Base-by-base conservation (phyloP, 106 monocot genomes). In the Phalaenopsis aphrodite region DNA sequence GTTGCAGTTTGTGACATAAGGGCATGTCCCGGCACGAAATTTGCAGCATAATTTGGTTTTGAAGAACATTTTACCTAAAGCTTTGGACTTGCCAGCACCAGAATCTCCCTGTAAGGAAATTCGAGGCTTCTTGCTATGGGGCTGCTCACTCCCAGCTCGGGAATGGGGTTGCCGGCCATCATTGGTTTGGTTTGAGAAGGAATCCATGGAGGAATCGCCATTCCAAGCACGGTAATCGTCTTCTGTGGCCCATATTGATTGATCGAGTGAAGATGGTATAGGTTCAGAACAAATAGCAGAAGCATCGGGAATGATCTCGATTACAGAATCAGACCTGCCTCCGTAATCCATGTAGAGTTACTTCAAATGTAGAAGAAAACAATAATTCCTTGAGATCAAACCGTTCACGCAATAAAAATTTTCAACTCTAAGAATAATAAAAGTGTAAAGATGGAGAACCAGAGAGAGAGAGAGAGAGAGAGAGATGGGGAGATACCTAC, bases 31-130 rank as follows among this genome's bases (percentile, higher is more conserved):
- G 6, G 93, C 85, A 0, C 93, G 84, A 56, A 99, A 99, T 68
- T 94, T 99, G 81, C 95, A 95, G 88, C 99, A 99, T 23, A 99
- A 87, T 84, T 95, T 99, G 5, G 99, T 99, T 83, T 99, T 99
- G 82, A 99, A 99, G 88, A 95, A 99, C 95, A 99, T 99, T 78
- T 89, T 93, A 19, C 98, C 98, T 12, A 93, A 85, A 39, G 89
- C 90, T 19, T 87, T 90, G 8, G 98, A 90, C 56, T 86, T 89
- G 80, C 84, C 84, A 1, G 82, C 84, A 12, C 77, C 78, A 1
- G 77, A 77, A 16, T 87, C 88, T 39, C 55, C 85, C 43, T 77
- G 83, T 36, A 58, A 78, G 75, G 64, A 68, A 18, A 65, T 66
- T 41, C 93, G 88, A 8, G 87, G 2, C 78, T 91, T 91, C 81